Base-by-base conservation (phyloP, 2,329 filamentous ascomycete species). In the Penicillium sp. region DNA sequence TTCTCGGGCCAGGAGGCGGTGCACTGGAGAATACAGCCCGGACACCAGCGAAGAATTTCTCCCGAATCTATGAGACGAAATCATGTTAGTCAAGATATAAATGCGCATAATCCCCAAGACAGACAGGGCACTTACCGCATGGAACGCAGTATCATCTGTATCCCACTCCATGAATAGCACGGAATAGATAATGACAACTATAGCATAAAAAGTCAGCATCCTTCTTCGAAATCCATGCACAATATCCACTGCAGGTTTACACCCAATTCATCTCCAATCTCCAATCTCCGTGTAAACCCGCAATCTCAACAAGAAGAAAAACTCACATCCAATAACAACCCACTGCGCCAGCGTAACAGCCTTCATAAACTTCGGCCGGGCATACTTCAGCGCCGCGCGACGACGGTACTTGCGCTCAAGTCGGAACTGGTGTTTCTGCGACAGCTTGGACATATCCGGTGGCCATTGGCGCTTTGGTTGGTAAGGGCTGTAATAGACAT, bases 341-440 rank as follows among this genome's bases (percentile, higher is more conserved):
- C 81, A 86, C 68, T 87, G 84, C 23, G 80, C 77, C 63, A 88
- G 70, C 65, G 82, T 85, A 19, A 82, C 81, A 63, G 73, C 78
- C 66, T 85, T 86, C 17, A 79, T 81, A 81, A 84, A 87, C 58
- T 74, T 74, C 4, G 85, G 85, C 25, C 84, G 75, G 13, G 82
- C 81, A 71, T 81, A 87, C 70, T 86, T 87, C 62, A 86, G 74
- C 70, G 83, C 83, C 50, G 82, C 77, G 53, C 86, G 80, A 51
- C 86, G 79, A 37, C 86, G 80, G 73, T 86, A 89, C 60, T 85
- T 84, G 58, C 85, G 82, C 73, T 89, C 86, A 48, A 88, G 81
- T n/a, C 83, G 81, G 75, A 88, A 88, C 68, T 88, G 84, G 68
- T 89, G 84, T 69, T 84, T 86, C n/a, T 78, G 77, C 1, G 85